These are phyloP conservation scores for Penstemon davidsonii DNA, from an alignment of 257 asterid species.

Conservation along the genomic window DNA sequence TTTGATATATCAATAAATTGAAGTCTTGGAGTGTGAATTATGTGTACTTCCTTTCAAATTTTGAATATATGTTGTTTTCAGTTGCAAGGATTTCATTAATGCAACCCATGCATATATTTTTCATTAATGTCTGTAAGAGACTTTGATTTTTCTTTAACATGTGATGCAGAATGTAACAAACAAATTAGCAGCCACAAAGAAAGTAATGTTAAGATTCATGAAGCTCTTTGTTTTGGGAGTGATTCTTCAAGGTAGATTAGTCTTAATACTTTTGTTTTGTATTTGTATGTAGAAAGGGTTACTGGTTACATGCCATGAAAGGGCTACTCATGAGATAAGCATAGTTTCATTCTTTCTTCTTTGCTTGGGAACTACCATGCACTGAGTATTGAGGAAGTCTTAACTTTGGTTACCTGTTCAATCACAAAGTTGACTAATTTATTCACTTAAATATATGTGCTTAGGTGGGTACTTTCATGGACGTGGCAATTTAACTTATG, in stretches of 20 bases:
- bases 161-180: conserved; percentile 60
- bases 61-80: background rate
- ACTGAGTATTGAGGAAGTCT: conserved; percentile 22
- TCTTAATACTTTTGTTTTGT: conserved; percentile 15
- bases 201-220: conserved; percentile 59
- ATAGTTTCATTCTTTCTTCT: too few species aligned
- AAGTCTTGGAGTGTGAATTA: background rate
- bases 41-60: background rate
- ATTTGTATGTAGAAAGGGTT: conserved; percentile 6
- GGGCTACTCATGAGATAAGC: background rate
- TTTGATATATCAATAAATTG: background rate
- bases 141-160: background rate
- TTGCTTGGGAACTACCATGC: background rate
- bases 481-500: conserved; percentile 65
- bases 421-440: background rate
- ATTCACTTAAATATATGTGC: conserved; percentile 24
- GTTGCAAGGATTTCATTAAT: background rate
- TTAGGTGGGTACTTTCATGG: conserved; percentile 94
- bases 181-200: conserved; percentile 65
- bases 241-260: conserved; percentile 74
- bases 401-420: conserved; percentile 3
- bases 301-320: background rate
- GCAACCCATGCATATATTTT: conserved; percentile 6
- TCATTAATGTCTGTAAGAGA: conserved; percentile 5
- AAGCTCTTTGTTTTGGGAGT: conserved; percentile 76